A percentile compares a stretch with the other conserved stretches of the same genome.
phyloP scores from a whole-genome alignment of 2,329 filamentous ascomycete species.

The Trichoderma koningii region DNA sequence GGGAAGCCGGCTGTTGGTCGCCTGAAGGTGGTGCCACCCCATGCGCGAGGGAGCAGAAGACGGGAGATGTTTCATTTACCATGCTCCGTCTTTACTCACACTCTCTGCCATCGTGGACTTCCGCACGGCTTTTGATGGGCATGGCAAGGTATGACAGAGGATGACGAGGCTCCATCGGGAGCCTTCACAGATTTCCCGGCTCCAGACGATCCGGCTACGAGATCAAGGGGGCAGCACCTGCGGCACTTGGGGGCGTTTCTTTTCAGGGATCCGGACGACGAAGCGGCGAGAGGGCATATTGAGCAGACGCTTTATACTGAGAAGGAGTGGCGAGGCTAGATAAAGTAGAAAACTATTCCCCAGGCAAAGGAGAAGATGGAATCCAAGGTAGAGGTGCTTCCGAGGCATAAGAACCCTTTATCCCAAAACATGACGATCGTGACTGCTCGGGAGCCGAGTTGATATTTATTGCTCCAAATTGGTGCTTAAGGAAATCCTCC shows the following conservation, averaged over 20 bases:
- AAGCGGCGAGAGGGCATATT: not conserved
- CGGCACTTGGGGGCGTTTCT: not conserved
- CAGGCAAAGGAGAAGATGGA: not conserved
- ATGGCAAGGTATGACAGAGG: conserved; percentile 19
- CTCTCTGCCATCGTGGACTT: not conserved
- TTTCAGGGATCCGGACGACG: not conserved
- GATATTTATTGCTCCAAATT: too few species aligned
- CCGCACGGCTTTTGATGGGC: not conserved
- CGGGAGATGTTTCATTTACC: not conserved
- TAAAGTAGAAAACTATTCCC: too few species aligned
- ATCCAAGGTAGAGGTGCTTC: too few species aligned
- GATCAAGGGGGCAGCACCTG: not conserved
- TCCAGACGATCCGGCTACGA: conserved; percentile 5
- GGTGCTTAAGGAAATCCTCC: too few species aligned
- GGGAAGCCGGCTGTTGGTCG: not conserved
- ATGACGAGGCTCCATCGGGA: conserved; percentile 15
- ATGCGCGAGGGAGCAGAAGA: not conserved
- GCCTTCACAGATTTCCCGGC: not conserved
- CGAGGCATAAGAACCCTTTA: too few species aligned
- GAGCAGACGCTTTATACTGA: not conserved
- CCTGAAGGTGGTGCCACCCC: conserved; percentile 6
- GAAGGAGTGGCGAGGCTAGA: not conserved
- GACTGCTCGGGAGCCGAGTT: too few species aligned
- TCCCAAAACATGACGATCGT: too few species aligned
- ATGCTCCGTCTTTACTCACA: not conserved